Percentiles rank a stretch among this genome's conserved stretches.
Evolutionary conservation across 2,329 filamentous ascomycete genomes (phyloP).

Genomic region (Microthyrium microscopicum): DNA sequence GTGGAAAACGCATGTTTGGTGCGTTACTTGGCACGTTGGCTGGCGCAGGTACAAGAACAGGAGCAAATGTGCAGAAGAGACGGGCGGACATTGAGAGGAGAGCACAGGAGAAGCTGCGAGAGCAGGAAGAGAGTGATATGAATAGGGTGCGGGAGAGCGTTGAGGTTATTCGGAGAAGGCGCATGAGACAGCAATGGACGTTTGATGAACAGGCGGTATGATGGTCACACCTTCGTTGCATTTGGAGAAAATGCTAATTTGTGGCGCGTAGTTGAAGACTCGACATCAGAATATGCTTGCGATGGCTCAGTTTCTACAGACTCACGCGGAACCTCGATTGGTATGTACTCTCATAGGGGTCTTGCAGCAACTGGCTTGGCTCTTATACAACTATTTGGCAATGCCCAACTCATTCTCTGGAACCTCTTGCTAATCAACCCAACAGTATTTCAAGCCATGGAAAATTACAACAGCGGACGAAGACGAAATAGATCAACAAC

Average conservation of each 20-base stretch:
- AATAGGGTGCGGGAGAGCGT: slow-evolving; percentile 48
- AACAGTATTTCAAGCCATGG: slow-evolving; percentile 83
- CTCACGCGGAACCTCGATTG: slow-evolving; percentile 52
- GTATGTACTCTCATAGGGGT: slow-evolving; percentile 35
- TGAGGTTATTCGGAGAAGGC: slow-evolving; percentile 41
- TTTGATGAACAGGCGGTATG: slow-evolving; percentile 65
- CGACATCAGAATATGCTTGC: slow-evolving; percentile 57
- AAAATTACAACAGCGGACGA: slow-evolving; percentile 54
- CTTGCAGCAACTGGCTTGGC: not conserved
- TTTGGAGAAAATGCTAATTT: slow-evolving; percentile 11
- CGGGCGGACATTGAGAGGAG: slow-evolving; percentile 68
- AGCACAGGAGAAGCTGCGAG: slow-evolving; percentile 58
- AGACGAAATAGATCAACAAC: slow-evolving; percentile 52
- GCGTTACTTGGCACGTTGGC: slow-evolving; percentile 63
- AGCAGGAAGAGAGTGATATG: slow-evolving; percentile 50
- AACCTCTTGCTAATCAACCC: not conserved
- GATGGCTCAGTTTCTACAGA: slow-evolving; percentile 57
- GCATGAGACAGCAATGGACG: slow-evolving; percentile 52
- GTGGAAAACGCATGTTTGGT: slow-evolving; percentile 74
- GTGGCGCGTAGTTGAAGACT: slow-evolving; percentile 46
- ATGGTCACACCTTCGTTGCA: slow-evolving; percentile 11
- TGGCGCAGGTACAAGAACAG: too few species aligned
- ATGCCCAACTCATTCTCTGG: slow-evolving; percentile 7
- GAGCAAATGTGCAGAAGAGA: too few species aligned
- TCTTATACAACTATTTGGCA: not conserved